Percentiles rank a stretch among this genome's conserved stretches.
Conservation (phyloP, 192 early-diverging fungal genomes). For the Bifiguratus adelaidae region DNA sequence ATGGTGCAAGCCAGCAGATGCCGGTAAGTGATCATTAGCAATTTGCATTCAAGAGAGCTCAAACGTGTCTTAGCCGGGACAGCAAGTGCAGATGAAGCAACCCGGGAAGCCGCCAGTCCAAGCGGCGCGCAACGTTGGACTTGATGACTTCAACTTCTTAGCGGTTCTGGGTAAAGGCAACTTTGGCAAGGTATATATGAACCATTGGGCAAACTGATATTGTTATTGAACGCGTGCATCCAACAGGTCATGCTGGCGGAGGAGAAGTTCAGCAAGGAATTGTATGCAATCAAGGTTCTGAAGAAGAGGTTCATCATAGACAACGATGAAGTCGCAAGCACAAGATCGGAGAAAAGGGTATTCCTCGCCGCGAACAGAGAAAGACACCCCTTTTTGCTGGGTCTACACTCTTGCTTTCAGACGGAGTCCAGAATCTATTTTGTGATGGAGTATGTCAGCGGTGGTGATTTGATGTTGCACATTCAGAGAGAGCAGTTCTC, state of each 20-base stretch:
- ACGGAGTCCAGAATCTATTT: constrained; percentile 92
- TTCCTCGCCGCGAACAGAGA: constrained; percentile 86
- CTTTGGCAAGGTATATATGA: constrained; percentile 78
- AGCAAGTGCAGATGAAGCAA: not conserved
- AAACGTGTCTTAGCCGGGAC: not conserved
- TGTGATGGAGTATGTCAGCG: constrained; percentile 96
- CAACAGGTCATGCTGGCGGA: constrained; percentile 87
- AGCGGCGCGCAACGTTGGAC: constrained; percentile 48
- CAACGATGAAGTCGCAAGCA: constrained; percentile 94
- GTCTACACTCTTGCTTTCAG: constrained; percentile 95
- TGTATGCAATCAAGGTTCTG: constrained; percentile 96
- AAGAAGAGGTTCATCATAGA: constrained; percentile 98
- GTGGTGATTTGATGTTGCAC: constrained; percentile 98
- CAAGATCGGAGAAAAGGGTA: constrained; percentile 89
- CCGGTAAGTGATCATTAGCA: constrained; percentile 3
- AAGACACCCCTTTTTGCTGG: constrained; percentile 92
- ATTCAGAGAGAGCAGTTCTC: constrained; percentile 90
- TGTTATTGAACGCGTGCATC: not conserved
- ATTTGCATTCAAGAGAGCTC: constrained; percentile 5
- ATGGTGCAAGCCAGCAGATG: constrained; percentile 11
- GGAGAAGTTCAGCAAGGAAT: constrained; percentile 68
- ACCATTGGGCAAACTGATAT: no score
- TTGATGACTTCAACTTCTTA: constrained; percentile 91
- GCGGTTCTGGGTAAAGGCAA: constrained; percentile 97
- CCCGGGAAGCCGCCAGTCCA: constrained; percentile 12